Base-by-base conservation (phyloP, 179 eudicot genomes). In the Vitellaria paradoxa region DNA sequence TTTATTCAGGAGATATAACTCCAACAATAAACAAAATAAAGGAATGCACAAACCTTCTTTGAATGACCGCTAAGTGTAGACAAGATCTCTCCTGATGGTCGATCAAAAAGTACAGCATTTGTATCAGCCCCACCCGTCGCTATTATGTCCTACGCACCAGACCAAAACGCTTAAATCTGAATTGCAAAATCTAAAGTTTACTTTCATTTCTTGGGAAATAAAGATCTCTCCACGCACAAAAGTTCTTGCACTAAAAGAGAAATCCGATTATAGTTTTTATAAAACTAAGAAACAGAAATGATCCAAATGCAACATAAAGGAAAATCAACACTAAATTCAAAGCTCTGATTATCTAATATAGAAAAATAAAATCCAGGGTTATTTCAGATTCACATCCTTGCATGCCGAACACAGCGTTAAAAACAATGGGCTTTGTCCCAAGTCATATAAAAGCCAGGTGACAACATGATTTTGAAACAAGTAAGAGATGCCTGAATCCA, bases 1-100 rank as follows among this genome's bases (percentile, higher is more conserved):
- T 21, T 57, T 63, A 66, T 30, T 76, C 12, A 47, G 64, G 76
- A 76, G 30, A 70, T 21, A 62, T 57, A 75, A 9, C 11, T 68
- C 71, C 24, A 53, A 21, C 5, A 40, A 68, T 69, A 53, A 68
- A 61, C 66, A 74, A 20, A 77, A 49, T 6, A 71, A 75, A 40
- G 61, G 61, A 68, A 46, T 61, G 55, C 57, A 75, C 17, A 61
- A 2, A 95, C 99, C 99, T 90, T 95, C 90, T 95, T 95, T 62
- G 99, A 93, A 77, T 96, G 99, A 80, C 99, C 99, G 78, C 91
- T 96, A 59, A 93, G 97, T 24, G 98, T 96, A 50, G 99, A 89
- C 80, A 92, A 76, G 61, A 91, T 92, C 88, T 90, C 90, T 74
- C 92, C 98, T 55, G 97, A 89, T 62, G 96, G 78, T 72, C 91